Conservation (phyloP, 345 rosid genomes). For the Syzygium aromaticum region DNA sequence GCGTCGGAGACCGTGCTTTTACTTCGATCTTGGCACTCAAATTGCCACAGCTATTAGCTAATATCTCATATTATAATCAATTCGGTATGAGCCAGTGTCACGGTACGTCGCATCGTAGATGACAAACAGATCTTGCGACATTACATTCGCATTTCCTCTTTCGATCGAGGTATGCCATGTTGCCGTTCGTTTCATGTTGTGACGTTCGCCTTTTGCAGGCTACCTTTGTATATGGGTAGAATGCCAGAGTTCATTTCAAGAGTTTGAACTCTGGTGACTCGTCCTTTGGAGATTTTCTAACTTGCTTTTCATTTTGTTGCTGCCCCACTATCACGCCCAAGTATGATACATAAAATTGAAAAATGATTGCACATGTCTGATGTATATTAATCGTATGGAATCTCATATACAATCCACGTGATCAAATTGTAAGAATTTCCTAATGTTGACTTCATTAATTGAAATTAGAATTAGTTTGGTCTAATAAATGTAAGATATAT, state of each 20-base stretch:
- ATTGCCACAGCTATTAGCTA: background rate
- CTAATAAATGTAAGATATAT: no score
- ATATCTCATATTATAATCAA: no score
- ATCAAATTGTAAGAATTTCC: background rate
- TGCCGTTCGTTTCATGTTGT: rapidly evolving
- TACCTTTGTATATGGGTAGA: background rate
- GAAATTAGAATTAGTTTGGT: no score
- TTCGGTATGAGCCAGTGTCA: background rate
- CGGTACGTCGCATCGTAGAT: background rate
- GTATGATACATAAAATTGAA: background rate
- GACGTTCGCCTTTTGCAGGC: background rate
- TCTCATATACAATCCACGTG: background rate
- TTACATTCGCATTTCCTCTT: background rate
- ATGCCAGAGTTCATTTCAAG: background rate
- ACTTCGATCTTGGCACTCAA: background rate
- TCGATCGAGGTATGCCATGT: background rate
- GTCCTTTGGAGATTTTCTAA: background rate
- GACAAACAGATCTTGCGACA: background rate
- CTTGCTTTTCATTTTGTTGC: background rate
- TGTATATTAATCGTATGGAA: background rate
- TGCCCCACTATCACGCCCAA: background rate
- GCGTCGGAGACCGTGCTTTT: background rate
- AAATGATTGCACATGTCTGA: background rate
- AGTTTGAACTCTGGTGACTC: background rate
- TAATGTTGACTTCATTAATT: no score